A percentile compares a stretch with the other conserved stretches of the same genome.
Conservation (phyloP, 768 basidiomycete genomes). For the Ramaria sp. region DNA sequence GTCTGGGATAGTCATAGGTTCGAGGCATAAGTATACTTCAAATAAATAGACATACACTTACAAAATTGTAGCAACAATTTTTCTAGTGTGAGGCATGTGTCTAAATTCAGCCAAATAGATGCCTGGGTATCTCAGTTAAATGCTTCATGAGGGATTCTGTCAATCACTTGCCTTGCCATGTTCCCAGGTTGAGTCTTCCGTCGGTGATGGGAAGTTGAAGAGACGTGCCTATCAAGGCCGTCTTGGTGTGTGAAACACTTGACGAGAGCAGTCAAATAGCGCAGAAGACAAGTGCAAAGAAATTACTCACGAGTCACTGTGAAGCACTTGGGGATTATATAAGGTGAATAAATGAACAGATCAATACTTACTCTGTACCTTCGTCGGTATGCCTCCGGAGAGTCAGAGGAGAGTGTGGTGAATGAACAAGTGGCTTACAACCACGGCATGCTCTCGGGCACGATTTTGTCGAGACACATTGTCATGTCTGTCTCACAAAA, state of each 20-base stretch:
- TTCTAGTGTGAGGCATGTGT: slow-evolving; percentile 50
- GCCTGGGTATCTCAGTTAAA: slow-evolving; percentile 26
- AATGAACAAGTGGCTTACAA: neutral
- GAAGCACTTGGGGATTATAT: slow-evolving; percentile 3
- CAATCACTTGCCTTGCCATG: slow-evolving; percentile 71
- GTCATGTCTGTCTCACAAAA: slow-evolving; percentile 63
- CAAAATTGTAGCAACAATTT: slow-evolving; percentile 75
- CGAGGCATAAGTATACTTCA: no score
- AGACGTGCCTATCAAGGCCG: slow-evolving; percentile 73
- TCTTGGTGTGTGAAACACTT: slow-evolving; percentile 87
- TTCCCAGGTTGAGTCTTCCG: slow-evolving; percentile 69
- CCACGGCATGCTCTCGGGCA: slow-evolving; percentile 78
- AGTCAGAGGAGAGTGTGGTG: neutral
- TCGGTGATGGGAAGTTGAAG: slow-evolving; percentile 78
- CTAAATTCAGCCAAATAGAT: slow-evolving; percentile 87
- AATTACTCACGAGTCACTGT: slow-evolving; percentile 61
- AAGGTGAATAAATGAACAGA: slow-evolving; percentile 1
- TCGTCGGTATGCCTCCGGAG: slow-evolving; percentile 67
- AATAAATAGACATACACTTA: slow-evolving; percentile 23
- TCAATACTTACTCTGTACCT: slow-evolving; percentile 67
- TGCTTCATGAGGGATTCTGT: neutral
- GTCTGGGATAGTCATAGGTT: neutral
- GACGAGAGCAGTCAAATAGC: neutral
- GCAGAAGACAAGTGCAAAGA: neutral
- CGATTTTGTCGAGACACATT: slow-evolving; percentile 83